Conservation (phyloP, 2,329 filamentous ascomycete species). For the Paracorniculantispora psalliotae region DNA sequence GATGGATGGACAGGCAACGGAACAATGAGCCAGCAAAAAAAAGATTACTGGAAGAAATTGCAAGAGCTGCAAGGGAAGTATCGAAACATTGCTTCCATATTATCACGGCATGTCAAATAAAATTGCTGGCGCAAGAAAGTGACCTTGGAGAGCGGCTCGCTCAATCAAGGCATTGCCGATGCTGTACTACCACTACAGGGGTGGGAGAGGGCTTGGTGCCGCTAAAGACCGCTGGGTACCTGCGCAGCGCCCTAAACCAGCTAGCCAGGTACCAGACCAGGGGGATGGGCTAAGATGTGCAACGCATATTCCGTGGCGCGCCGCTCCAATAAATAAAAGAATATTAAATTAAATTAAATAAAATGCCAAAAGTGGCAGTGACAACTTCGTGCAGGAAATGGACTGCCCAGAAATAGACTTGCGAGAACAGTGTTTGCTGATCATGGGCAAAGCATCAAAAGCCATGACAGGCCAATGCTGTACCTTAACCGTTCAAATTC, state of each 20-base stretch:
- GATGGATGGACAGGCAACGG: too few relatives aligned
- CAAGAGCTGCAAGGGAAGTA: background rate
- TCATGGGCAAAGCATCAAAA: too few relatives aligned
- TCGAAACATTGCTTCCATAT: background rate
- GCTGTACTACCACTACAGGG: background rate
- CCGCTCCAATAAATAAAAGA: background rate
- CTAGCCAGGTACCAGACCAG: conserved; percentile 5
- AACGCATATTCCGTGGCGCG: background rate
- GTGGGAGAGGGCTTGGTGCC: background rate
- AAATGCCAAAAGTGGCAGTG: background rate
- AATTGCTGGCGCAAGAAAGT: background rate
- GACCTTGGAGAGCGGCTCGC: background rate
- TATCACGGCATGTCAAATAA: background rate
- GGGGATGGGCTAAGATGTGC: background rate
- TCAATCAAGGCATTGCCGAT: conserved; percentile 7
- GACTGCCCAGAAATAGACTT: too few relatives aligned
- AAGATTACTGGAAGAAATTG: background rate
- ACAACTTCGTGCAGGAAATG: too few relatives aligned
- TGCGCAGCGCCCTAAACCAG: background rate
- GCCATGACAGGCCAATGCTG: too few relatives aligned
- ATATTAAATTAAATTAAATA: background rate
- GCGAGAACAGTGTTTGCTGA: too few relatives aligned
- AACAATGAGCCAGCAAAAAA: background rate
- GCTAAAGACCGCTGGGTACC: background rate
- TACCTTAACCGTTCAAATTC: too few relatives aligned